A percentile compares a stretch with the other conserved stretches of the same genome.
These are phyloP conservation scores for Canariomyces notabilis DNA, from an alignment of 2,329 filamentous ascomycete species.

Conservation along the genomic window DNA sequence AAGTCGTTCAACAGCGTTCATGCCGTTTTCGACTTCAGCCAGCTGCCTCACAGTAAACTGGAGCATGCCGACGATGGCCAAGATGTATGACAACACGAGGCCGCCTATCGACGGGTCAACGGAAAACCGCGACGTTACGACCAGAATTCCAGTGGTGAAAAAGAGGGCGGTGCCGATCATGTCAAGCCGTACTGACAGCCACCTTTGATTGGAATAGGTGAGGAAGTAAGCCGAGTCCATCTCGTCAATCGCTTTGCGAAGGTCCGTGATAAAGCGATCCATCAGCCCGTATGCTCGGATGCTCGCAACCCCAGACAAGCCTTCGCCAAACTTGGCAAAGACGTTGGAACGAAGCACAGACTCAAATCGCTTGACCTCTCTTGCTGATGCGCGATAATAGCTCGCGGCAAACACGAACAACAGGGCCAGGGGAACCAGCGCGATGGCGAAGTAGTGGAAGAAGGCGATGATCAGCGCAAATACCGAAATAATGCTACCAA, in stretches of 20 bases:
- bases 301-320: constrained; percentile 73
- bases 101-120: constrained; percentile 82
- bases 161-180: constrained; percentile 78
- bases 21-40: constrained; percentile 94
- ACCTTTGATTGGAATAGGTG: constrained; percentile 92
- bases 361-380: constrained; percentile 93
- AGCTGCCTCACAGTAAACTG: constrained; percentile 92
- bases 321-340: constrained; percentile 88
- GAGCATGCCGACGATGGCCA: constrained; percentile 90
- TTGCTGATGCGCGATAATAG: constrained; percentile 86
- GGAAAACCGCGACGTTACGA: constrained; percentile 84
- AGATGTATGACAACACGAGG: constrained; percentile 86
- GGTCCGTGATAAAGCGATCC: constrained; percentile 64
- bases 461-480: constrained; percentile 91
- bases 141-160: constrained; percentile 81
- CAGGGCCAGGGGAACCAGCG: constrained; percentile 60
- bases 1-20: constrained; percentile 92
- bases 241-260: constrained; percentile 72
- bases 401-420: constrained; percentile 76
- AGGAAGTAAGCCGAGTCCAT: constrained; percentile 95
- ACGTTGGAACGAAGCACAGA: constrained; percentile 80
- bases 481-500: constrained; percentile 75
- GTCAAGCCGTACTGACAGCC: constrained; percentile 83
- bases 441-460: constrained; percentile 78
- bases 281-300: constrained; percentile 87